Evolutionary conservation across 306 rosid species (phyloP).

Genomic region (Vachellia pachyceras): DNA sequence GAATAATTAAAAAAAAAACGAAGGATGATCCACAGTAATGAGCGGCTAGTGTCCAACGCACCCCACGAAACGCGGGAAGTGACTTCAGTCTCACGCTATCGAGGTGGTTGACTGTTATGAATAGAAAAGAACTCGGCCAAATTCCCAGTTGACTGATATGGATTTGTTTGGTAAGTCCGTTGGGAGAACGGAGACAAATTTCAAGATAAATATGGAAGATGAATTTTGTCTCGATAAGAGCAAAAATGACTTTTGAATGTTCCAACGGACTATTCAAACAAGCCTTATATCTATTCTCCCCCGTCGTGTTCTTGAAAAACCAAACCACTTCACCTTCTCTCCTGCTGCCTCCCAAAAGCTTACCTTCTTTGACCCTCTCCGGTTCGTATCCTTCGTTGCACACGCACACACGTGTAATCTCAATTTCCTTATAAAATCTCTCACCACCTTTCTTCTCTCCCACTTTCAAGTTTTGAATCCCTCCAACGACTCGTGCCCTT

Average conservation of each 20-base stretch:
- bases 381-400: background rate
- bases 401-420: too few relatives aligned
- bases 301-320: background rate
- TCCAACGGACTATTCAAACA: too few relatives aligned
- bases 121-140: background rate
- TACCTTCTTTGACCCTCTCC: background rate
- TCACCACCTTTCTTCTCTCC: background rate
- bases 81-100: background rate
- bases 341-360: background rate
- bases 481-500: constrained; percentile 37
- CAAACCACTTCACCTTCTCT: background rate
- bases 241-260: too few relatives aligned
- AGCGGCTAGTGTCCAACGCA: background rate
- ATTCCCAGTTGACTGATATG: too few relatives aligned
- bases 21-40: too few relatives aligned
- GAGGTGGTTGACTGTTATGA: background rate
- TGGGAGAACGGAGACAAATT: too few relatives aligned
- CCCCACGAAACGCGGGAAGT: background rate
- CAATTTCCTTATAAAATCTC: background rate
- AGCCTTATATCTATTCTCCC: background rate
- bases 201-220: too few relatives aligned
- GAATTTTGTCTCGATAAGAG: too few relatives aligned
- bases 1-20: too few relatives aligned
- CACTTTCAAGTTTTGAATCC: constrained; percentile 52
- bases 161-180: too few relatives aligned